Evolutionary conservation across 179 eudicot species (phyloP).

Genomic region (Corrigiola litoralis): DNA sequence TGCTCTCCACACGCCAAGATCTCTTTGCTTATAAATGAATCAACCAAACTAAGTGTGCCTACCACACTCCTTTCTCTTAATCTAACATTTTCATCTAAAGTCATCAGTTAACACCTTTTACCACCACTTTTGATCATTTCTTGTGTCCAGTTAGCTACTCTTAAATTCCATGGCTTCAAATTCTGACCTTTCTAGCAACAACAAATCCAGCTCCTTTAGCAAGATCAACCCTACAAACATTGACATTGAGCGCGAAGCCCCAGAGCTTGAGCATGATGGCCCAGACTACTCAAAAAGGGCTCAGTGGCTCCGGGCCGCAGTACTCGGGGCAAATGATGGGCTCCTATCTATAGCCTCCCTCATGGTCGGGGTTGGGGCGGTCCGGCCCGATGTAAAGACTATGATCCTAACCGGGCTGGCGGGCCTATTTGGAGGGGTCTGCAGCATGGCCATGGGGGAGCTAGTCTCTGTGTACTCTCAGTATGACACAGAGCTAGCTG

Average conservation of each 20-base stretch:
- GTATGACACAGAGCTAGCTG: constrained; percentile 45
- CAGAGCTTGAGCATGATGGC: not conserved
- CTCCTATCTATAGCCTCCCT: constrained; percentile 55
- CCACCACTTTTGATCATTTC: no score
- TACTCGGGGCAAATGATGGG: constrained; percentile 71
- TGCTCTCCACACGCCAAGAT: constrained; percentile 26
- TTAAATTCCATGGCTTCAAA: constrained; percentile 6
- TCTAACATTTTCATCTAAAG: not conserved
- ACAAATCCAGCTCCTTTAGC: constrained; percentile 15
- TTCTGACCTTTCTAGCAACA: constrained; percentile 4
- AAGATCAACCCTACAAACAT: constrained; percentile 9
- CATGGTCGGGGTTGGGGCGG: constrained; percentile 65
- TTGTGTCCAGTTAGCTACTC: not conserved
- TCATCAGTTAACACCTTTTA: not conserved
- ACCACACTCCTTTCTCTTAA: constrained; percentile 24
- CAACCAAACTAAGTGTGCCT: constrained; percentile 19
- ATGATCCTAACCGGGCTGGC: constrained; percentile 61
- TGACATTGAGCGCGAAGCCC: not conserved
- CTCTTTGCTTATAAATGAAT: constrained; percentile 21
- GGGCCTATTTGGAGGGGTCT: constrained; percentile 65
- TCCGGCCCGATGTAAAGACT: constrained; percentile 37
- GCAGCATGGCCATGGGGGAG: constrained; percentile 77
- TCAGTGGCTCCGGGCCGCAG: constrained; percentile 68
- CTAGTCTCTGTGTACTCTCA: constrained; percentile 68
- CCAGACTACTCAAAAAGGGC: constrained; percentile 28